phyloP scores from a whole-genome alignment of 805 yeast genomes.

The Limtongozyma cylindracea region DNA sequence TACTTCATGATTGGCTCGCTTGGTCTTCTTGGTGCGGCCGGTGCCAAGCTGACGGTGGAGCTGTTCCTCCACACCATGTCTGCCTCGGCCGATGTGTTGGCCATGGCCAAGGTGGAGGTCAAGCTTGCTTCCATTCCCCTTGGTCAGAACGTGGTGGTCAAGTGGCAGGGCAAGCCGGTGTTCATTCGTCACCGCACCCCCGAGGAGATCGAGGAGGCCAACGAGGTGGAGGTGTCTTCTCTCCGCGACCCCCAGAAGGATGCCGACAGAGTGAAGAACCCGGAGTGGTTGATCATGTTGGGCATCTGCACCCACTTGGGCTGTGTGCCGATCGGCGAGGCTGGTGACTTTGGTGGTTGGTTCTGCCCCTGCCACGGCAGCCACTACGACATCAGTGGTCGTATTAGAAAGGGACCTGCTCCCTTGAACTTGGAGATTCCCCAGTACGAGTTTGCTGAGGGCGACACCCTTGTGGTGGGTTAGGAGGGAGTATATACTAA shows the following conservation, averaged over 20 bases:
- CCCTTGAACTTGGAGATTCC: constrained; percentile 97
- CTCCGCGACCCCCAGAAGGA: constrained; percentile 93
- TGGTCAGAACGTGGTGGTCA: constrained; percentile 94
- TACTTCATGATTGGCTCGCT: constrained; percentile 96
- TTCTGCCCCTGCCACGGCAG: constrained; percentile 99
- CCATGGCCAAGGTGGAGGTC: constrained; percentile 98
- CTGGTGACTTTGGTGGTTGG: constrained; percentile 99
- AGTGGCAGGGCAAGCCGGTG: constrained; percentile 99
- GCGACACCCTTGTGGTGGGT: constrained; percentile 75
- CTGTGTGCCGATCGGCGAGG: constrained; percentile 99
- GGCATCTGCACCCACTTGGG: constrained; percentile 99
- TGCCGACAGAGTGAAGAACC: constrained; percentile 81
- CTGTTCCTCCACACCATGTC: constrained; percentile 80
- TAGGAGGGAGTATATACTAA: constrained; percentile 9
- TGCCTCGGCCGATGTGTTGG: constrained; percentile 96
- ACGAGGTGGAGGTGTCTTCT: constrained; percentile 42
- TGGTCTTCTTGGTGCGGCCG: constrained; percentile 77
- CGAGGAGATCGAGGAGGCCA: constrained; percentile 87
- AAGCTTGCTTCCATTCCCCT: constrained; percentile 82
- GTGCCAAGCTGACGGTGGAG: constrained; percentile 91
- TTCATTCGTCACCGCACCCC: constrained; percentile 97
- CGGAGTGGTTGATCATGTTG: constrained; percentile 97
- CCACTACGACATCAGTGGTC: constrained; percentile 98
- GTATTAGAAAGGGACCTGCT: constrained; percentile 99
- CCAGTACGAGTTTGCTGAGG: constrained; percentile 53